Base-by-base conservation (phyloP, 2,329 filamentous ascomycete genomes). In the Aspergillus ustus region DNA sequence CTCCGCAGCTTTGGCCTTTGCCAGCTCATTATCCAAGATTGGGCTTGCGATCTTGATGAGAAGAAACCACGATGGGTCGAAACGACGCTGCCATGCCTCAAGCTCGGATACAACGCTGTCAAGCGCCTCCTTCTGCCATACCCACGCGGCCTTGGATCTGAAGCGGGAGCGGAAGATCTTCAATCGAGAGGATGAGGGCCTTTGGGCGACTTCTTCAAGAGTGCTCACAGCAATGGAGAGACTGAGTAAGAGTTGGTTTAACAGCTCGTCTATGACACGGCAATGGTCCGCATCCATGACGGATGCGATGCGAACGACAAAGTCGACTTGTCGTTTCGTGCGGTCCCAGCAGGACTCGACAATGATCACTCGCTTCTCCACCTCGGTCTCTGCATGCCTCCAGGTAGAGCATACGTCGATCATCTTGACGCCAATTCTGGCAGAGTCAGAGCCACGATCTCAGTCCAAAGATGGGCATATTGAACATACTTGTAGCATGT, bases 41-140 rank as follows among this genome's bases (percentile, higher is more conserved):
- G 56, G 37, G 25, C 19, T 52, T 3, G 20, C 34, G 43, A 59
- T 34, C 34, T 46, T 52, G 20, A 52, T 59, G 19, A 52, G 28
- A 4, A 59, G 56, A 2, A 45, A 59, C 56, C 56, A 59, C 22
- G 56, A 52, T 1, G 48, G 56, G 20, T 59, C 56, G 22, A 59
- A 59, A 3, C 48, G 40, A 13, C 50, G 31, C 37, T 59, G 34
- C 56, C 56, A 59, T 5, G 17, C 9, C 15, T 59, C 56, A 0
- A 59, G 40, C n/a, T 59, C 56, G 3, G 2, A 11, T 3, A 53
- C 22, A 8, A 51, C 20, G 17, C 11, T 9, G 34, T 53, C 37
- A 2, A 19, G 31, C 20, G 34, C 51, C 7, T 28, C 20, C 37
- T 45, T 53, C 51, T 29, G 25, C 34, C 37, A 53, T 5, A 53